Conservation (phyloP, 2,329 filamentous ascomycete genomes). For the Cordyceps cicadae region DNA sequence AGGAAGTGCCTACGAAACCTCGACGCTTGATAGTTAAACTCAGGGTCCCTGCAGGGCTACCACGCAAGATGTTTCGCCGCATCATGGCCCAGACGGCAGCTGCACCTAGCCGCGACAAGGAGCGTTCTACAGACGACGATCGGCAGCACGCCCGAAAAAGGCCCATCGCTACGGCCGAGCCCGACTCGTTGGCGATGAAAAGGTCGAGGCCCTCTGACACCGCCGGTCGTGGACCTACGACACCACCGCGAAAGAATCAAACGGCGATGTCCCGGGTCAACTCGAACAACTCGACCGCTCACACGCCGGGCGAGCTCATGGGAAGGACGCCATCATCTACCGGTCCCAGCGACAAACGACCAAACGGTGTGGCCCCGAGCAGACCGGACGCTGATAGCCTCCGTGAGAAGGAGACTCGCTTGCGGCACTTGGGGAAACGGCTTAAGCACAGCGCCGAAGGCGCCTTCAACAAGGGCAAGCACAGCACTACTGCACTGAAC, state of each 20-base stretch:
- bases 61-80: conserved; percentile 36
- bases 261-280: conserved; percentile 45
- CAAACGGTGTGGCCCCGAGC: conserved; percentile 23
- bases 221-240: conserved; percentile 32
- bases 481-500: conserved; percentile 17
- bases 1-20: conserved; percentile 23
- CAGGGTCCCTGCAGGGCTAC: conserved; percentile 39
- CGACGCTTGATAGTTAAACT: conserved; percentile 35
- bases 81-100: conserved; percentile 34
- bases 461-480: conserved; percentile 25
- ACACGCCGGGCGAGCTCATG: conserved; percentile 41
- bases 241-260: conserved; percentile 44
- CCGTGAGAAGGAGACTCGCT: conserved; percentile 29
- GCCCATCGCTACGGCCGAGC: conserved; percentile 31
- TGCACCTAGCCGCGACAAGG: conserved; percentile 14
- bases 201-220: conserved; percentile 36
- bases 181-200: conserved; percentile 32
- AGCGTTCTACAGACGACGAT: conserved; percentile 1
- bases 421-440: conserved; percentile 36
- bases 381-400: conserved; percentile 22
- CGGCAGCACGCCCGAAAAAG: conserved; percentile 38
- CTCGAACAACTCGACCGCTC: conserved; percentile 44
- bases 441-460: conserved; percentile 48
- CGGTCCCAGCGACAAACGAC: conserved; percentile 17
- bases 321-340: conserved; percentile 19